Base-by-base conservation (phyloP, 176 grass and related monocot species). In the Elaeis guineensis region DNA sequence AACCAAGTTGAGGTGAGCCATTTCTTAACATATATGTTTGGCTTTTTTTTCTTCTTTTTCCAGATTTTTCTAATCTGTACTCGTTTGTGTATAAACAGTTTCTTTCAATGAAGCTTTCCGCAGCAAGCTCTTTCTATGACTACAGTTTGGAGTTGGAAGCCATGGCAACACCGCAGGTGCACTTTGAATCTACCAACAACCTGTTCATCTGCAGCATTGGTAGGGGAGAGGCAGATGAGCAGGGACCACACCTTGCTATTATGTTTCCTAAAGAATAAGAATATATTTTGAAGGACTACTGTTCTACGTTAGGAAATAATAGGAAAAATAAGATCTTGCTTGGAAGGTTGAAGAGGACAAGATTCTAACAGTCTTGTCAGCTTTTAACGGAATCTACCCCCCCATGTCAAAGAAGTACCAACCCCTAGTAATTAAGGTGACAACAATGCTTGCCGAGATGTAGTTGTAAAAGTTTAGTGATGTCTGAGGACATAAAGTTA, bases 1-100 rank as follows among this genome's bases (percentile, higher is more conserved):
- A 71, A 71, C 55, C 68, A 71, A 71, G 68, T 71, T 15, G 68
- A 71, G 48, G 68, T 71, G 50, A 51, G 19, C 12, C 18, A 22
- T 58, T 2, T 64, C 61, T 16, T 2, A 55, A 17, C 16, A 29
- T 61, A 12, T 9, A 44, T 12, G 11, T 44, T 3, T 44, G 1
- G n/a, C n/a, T n/a, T n/a, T n/a, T n/a, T 66, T 52, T 39, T 16
- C 16, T 50, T 22, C 18, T 9, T 69, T 32, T 48, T 19, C 20
- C 20, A 3, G 30, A 58, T 18, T 49, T 20, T 11, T 21, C 1
- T 51, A 3, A 51, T 29, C 19, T 59, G 14, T 16, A 49, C 28
- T 59, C 25, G 5, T 15, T n/a, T 57, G 52, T 48, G 25, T 55
- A 20, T 6, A 3, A n/a, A 14, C 68, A 71, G 68, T 71, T 71